These are phyloP conservation scores for Boechera divaricarpa DNA, from an alignment of 345 rosid genomes.

Conservation along the genomic window DNA sequence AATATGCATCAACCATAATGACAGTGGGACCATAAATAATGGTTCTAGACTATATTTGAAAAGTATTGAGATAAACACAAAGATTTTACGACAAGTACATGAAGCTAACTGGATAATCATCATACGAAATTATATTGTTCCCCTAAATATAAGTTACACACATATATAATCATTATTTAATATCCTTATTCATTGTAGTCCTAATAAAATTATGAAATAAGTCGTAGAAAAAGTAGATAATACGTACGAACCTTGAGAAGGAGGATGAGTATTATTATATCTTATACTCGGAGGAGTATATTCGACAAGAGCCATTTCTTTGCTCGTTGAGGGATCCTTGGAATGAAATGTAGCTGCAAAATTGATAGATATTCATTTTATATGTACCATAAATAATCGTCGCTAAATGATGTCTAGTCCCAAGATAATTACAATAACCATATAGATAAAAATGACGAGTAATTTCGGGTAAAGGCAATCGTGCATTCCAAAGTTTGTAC, in stretches of 20 bases:
- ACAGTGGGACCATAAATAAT: slow-evolving; percentile 37
- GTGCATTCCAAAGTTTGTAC: slow-evolving; percentile 8
- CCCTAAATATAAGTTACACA: slow-evolving; percentile 31
- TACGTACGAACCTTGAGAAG: slow-evolving; percentile 51
- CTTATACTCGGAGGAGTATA: slow-evolving; percentile 52
- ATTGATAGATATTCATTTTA: neutral
- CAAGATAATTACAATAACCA: neutral
- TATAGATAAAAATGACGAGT: neutral
- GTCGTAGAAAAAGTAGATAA: neutral
- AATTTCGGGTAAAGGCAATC: slow-evolving; percentile 22
- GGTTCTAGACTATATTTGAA: slow-evolving; percentile 33
- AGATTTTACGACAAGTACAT: slow-evolving; percentile 32
- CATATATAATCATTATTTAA: slow-evolving; percentile 11
- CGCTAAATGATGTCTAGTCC: neutral
- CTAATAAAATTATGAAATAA: neutral
- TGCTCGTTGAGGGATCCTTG: slow-evolving; percentile 49
- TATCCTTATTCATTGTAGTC: slow-evolving; percentile 34
- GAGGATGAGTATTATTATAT: slow-evolving; percentile 45
- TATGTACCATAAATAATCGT: neutral
- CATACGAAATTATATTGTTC: slow-evolving; percentile 10
- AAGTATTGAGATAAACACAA: slow-evolving; percentile 41
- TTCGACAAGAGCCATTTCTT: slow-evolving; percentile 68
- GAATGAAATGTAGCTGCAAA: slow-evolving; percentile 56
- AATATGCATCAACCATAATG: slow-evolving; percentile 42
- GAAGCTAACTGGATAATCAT: slow-evolving; percentile 34